Evolutionary conservation across 805 yeast species (phyloP), one percentile per base, ranked within the genome.

Genomic region (Zygosaccharomyces siamensis): DNA sequence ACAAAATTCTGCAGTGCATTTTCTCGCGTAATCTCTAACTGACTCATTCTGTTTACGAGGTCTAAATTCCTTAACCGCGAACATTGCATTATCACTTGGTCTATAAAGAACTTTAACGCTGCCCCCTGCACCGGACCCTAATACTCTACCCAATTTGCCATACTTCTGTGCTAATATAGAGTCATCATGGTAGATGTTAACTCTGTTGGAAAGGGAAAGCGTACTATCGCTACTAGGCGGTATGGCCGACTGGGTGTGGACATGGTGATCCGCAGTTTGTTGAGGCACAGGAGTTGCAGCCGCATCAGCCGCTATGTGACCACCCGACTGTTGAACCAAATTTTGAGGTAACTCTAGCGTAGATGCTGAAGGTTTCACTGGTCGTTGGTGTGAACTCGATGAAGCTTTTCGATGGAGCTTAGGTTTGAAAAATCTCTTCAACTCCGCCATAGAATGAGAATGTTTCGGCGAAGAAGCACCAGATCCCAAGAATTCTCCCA

Each of bases 111-210:
- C 70, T 56, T 86, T 75, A n/a, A 86, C 95, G 1, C 89, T 79
- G 5, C 95, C 95, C 43, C 95, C 95, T 10, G 93, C 95, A 48
- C 95, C 95, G 1, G 89, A 81, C 14, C 95, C 95, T 41, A 86
- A 66, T 49, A 83, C 76, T 62, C 84, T 83, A 43, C 92, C 90
- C 52, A 84, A 65, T 55, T 79, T 83, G 48, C 92, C 88, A 62
- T 86, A 86, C 59, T 85, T 82, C 50, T 73, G 74, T 10, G 75
- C 74, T 42, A 80, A 62, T 0, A 76, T 72, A 11, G 82, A 78
- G 51, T 78, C 83, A 35, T 74, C 74, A 53, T 75, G 80, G 54
- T 68, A 68, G 14, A 75, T 77, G 68, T 60, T 62, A 11, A 62
- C 57, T 43, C 62, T 63, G 51, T 63, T 64, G 16, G 67, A 63